Conservation (phyloP, 805 yeast species). For the Schwanniomyces pseudopolymorphus region DNA sequence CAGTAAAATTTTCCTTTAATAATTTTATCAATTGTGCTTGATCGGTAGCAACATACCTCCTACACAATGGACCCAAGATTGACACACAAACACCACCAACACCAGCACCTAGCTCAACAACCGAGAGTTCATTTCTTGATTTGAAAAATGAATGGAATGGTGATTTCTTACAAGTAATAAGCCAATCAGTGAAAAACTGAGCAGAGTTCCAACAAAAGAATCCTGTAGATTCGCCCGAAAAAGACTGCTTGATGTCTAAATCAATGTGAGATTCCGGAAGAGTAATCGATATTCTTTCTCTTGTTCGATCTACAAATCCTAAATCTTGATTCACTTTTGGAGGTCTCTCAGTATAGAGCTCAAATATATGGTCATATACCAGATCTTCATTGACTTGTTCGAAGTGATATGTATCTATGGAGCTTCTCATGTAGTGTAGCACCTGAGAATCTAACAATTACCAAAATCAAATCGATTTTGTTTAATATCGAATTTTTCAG, state of each 20-base stretch:
- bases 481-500: background rate
- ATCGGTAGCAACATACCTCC: conserved; percentile 54
- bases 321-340: conserved; percentile 27
- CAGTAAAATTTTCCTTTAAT: conserved; percentile 43
- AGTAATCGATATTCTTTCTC: conserved; percentile 19
- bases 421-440: conserved; percentile 1
- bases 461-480: background rate
- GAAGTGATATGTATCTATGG: conserved; percentile 7
- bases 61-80: conserved; percentile 31
- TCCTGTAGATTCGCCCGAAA: conserved; percentile 49
- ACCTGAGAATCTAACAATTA: too few species aligned
- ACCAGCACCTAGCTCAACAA: conserved; percentile 66
- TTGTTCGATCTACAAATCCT: conserved; percentile 35
- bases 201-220: conserved; percentile 62
- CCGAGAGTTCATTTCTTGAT: conserved; percentile 10
- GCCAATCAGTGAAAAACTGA: conserved; percentile 53
- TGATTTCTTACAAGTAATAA: conserved; percentile 26
- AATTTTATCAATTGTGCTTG: conserved; percentile 55
- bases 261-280: conserved; percentile 22
- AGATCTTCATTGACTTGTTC: conserved; percentile 21
- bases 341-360: conserved; percentile 25
- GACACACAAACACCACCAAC: conserved; percentile 51
- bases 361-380: conserved; percentile 31
- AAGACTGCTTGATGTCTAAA: conserved; percentile 31
- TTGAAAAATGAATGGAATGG: conserved; percentile 22